Evolutionary conservation across 805 yeast genomes (phyloP).

Genomic region (Pichia gijzeniarum): DNA sequence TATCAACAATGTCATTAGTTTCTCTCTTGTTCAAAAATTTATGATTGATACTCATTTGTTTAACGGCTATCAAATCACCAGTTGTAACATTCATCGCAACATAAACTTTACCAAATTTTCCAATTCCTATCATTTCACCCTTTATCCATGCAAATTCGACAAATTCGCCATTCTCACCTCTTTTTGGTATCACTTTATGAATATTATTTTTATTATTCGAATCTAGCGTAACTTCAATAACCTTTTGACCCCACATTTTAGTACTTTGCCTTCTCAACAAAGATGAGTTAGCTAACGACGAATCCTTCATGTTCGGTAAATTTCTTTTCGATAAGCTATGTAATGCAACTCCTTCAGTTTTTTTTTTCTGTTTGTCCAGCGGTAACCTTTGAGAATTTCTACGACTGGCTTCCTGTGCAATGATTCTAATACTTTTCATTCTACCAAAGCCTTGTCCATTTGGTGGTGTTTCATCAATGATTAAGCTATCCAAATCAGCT

Average conservation of each 20-base stretch:
- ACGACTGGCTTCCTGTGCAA: slow-evolving; percentile 84
- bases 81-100: slow-evolving; percentile 91
- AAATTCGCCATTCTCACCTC: slow-evolving; percentile 45
- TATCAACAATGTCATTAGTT: slow-evolving; percentile 62
- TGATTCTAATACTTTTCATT: slow-evolving; percentile 87
- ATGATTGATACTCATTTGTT: slow-evolving; percentile 72
- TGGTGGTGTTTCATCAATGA: slow-evolving; percentile 51
- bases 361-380: slow-evolving; percentile 28
- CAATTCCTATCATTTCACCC: slow-evolving; percentile 94
- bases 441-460: slow-evolving; percentile 44
- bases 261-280: slow-evolving; percentile 73
- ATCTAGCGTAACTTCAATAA: slow-evolving; percentile 75
- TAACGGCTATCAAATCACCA: slow-evolving; percentile 98
- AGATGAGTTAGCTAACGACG: slow-evolving; percentile 13
- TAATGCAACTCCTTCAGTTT: neutral
- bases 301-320: neutral
- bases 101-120: slow-evolving; percentile 92
- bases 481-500: slow-evolving; percentile 87
- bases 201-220: slow-evolving; percentile 35
- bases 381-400: slow-evolving; percentile 25
- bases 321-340: too few relatives aligned
- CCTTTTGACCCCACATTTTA: slow-evolving; percentile 95
- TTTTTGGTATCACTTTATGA: slow-evolving; percentile 2
- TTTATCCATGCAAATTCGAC: slow-evolving; percentile 92
- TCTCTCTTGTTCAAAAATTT: slow-evolving; percentile 37